Conservation (phyloP, 1,139 yeast species). For the Yamadazyma conglobata region DNA sequence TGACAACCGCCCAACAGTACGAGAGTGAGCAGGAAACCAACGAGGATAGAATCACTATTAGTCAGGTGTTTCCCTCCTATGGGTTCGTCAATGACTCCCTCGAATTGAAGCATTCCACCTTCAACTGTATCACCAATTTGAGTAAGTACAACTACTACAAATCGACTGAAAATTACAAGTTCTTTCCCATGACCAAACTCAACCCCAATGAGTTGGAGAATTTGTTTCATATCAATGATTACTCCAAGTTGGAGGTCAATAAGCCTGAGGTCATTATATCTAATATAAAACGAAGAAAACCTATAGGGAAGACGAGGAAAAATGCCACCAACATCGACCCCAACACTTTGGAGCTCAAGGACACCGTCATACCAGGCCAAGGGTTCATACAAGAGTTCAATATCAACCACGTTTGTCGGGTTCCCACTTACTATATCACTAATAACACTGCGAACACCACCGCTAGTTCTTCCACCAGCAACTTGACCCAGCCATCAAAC, state of each 20-base stretch:
- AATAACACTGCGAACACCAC: constrained; percentile 16
- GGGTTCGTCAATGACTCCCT: constrained; percentile 30
- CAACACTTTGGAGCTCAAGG: constrained; percentile 37
- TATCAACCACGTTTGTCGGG: constrained; percentile 39
- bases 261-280: constrained; percentile 11
- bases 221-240: constrained; percentile 27
- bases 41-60: constrained; percentile 26
- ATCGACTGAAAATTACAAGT: constrained; percentile 15
- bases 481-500: not conserved
- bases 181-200: constrained; percentile 27
- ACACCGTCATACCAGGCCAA: constrained; percentile 44
- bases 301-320: constrained; percentile 29
- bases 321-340: constrained; percentile 36
- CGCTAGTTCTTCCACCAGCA: constrained; percentile 2
- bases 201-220: constrained; percentile 30
- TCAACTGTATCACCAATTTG: constrained; percentile 32
- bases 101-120: constrained; percentile 33
- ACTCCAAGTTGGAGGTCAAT: constrained; percentile 22
- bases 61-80: constrained; percentile 43
- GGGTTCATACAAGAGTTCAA: constrained; percentile 45
- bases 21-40: constrained; percentile 6
- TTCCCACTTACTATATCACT: constrained; percentile 41
- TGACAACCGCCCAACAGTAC: constrained; percentile 9
- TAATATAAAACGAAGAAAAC: constrained; percentile 19
- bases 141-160: constrained; percentile 40